Conservation (phyloP, 352 stramenopile species). For the Thraustochytrium sp. region DNA sequence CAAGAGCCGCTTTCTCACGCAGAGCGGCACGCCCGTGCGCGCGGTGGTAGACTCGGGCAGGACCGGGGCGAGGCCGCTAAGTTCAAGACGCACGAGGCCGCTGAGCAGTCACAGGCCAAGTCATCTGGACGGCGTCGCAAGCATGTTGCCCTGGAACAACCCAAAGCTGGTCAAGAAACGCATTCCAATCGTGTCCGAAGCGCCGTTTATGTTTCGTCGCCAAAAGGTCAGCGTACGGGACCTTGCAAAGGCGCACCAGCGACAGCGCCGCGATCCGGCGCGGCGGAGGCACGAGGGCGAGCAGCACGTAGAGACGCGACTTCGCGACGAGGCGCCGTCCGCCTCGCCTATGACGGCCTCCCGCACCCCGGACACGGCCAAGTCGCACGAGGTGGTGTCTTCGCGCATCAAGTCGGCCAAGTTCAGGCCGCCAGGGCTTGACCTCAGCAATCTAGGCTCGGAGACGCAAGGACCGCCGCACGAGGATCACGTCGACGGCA, state of each 20-base stretch:
- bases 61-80: neutral
- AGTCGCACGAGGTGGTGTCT: neutral
- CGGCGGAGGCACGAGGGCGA: neutral
- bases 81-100: neutral
- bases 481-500: neutral
- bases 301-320: neutral
- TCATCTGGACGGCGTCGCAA: conserved; percentile 2
- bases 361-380: neutral
- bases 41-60: conserved; percentile 11
- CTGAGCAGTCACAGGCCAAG: neutral
- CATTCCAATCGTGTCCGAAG: conserved; percentile 29
- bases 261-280: neutral
- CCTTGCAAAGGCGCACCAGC: conserved; percentile 33
- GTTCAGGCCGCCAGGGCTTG: neutral
- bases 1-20: neutral
- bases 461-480: no score
- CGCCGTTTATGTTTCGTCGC: neutral
- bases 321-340: neutral
- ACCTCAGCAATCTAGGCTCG: neutral
- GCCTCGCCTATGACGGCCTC: neutral
- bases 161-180: conserved; percentile 7
- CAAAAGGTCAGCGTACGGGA: conserved; percentile 15
- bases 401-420: neutral
- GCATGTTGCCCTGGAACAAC: conserved; percentile 37
- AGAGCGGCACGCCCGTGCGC: neutral